Conservation (phyloP, 2,329 filamentous ascomycete genomes). For the Apiospora rasikravindrae region DNA sequence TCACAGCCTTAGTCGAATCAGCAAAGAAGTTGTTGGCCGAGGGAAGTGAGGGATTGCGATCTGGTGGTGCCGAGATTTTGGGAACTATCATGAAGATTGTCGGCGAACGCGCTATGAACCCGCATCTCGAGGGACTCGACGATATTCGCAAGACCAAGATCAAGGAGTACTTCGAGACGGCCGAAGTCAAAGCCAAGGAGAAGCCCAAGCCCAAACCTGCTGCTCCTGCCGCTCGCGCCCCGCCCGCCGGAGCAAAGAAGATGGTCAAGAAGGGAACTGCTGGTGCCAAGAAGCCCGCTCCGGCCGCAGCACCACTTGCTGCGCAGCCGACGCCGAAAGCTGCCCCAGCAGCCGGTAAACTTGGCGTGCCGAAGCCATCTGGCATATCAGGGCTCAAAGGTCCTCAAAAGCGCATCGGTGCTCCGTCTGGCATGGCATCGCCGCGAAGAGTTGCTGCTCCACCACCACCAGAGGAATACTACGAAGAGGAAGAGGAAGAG, state of each 20-base stretch:
- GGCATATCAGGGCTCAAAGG: slow-evolving; percentile 64
- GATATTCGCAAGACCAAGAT: slow-evolving; percentile 96
- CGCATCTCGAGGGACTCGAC: slow-evolving; percentile 88
- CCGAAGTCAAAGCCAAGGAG: slow-evolving; percentile 86
- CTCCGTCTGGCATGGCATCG: slow-evolving; percentile 55
- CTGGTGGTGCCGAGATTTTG: slow-evolving; percentile 88
- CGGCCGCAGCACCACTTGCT: slow-evolving; percentile 51
- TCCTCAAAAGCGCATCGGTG: slow-evolving; percentile 61
- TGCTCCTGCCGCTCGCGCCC: slow-evolving; percentile 58
- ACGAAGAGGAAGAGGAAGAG: slow-evolving; percentile 58
- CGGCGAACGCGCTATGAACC: slow-evolving; percentile 93
- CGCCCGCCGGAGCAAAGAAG: slow-evolving; percentile 46
- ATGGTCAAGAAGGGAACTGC: slow-evolving; percentile 55
- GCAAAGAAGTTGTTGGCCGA: slow-evolving; percentile 90
- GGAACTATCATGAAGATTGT: slow-evolving; percentile 99
- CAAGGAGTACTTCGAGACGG: slow-evolving; percentile 84
- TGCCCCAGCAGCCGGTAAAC: slow-evolving; percentile 52
- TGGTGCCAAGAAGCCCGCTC: slow-evolving; percentile 56
- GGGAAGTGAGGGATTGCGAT: slow-evolving; percentile 82
- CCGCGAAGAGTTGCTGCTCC: slow-evolving; percentile 54
- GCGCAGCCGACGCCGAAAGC: slow-evolving; percentile 64
- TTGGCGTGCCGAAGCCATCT: slow-evolving; percentile 59
- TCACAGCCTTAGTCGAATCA: slow-evolving; percentile 83
- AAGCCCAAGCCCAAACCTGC: slow-evolving; percentile 83
- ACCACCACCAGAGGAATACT: slow-evolving; percentile 55